These are phyloP conservation scores for Phytophthora aleatoria DNA, from an alignment of 352 stramenopile species.

Conservation along the genomic window DNA sequence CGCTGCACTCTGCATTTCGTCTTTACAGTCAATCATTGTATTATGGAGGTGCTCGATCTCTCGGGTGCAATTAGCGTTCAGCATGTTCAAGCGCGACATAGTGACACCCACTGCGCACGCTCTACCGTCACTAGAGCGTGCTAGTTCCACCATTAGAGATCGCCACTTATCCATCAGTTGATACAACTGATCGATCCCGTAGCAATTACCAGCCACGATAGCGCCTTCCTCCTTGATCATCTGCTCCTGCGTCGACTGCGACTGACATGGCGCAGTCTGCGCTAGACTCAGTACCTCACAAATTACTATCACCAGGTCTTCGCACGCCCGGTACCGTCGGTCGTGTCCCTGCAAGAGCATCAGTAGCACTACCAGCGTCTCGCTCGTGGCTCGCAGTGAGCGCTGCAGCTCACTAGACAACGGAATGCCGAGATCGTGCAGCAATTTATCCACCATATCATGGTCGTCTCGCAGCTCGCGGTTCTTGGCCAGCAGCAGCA, in stretches of 20 bases:
- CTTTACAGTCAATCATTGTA: neutral
- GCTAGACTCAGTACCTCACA: constrained; percentile 36
- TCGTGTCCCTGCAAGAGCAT: constrained; percentile 3
- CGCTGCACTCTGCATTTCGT: constrained; percentile 4
- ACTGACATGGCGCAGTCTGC: constrained; percentile 1
- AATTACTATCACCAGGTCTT: constrained; percentile 22
- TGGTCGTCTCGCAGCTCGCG: constrained; percentile 16
- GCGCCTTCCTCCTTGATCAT: constrained; percentile 8
- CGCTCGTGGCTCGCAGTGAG: constrained; percentile 6
- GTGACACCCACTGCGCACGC: constrained; percentile 4
- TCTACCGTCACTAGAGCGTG: neutral
- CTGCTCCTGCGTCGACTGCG: neutral
- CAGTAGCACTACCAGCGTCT: constrained; percentile 20
- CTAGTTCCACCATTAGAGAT: constrained; percentile 1
- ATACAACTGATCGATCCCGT: neutral
- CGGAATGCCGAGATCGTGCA: constrained; percentile 14
- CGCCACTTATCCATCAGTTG: constrained; percentile 26
- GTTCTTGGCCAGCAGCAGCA: constrained; percentile 26
- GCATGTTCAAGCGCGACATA: constrained; percentile 15
- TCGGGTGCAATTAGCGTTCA: neutral
- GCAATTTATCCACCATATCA: neutral
- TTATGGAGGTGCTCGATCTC: constrained; percentile 5
- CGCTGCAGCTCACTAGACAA: neutral
- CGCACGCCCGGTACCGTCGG: constrained; percentile 4
- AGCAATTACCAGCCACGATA: neutral